Percentiles rank a stretch among this genome's conserved stretches.
These are phyloP conservation scores for Annulohypoxylon maeteangense DNA, from an alignment of 495 filamentous ascomycete genomes.

Conservation along the genomic window DNA sequence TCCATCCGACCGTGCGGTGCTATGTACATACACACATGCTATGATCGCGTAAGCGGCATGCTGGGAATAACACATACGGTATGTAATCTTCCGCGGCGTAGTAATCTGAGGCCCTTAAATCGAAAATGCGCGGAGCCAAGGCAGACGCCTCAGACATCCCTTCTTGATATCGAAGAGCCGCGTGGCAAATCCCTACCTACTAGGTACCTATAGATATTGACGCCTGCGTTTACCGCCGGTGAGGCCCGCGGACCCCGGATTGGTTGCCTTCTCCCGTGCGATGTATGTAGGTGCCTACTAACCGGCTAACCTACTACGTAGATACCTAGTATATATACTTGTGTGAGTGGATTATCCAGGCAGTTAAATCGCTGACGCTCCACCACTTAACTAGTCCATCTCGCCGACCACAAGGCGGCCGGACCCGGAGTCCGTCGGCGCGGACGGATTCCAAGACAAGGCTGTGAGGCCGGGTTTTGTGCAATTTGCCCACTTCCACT, in stretches of 20 bases:
- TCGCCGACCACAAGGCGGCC: background rate
- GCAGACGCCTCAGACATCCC: background rate
- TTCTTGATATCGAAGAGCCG: background rate
- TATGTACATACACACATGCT: background rate
- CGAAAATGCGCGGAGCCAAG: background rate
- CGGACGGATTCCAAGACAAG: constrained; percentile 12
- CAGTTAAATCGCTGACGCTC: background rate
- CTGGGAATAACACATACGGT: background rate
- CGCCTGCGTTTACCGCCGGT: constrained; percentile 33
- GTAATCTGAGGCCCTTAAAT: background rate
- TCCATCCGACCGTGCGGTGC: background rate
- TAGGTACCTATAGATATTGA: background rate
- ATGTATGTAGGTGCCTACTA: background rate
- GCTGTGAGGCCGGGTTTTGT: constrained; percentile 10
- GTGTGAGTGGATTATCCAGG: background rate
- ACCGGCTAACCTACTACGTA: background rate
- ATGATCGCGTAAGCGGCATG: constrained; percentile 15
- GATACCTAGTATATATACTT: background rate
- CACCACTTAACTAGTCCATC: background rate
- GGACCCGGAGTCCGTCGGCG: constrained; percentile 15
- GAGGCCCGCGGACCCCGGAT: constrained; percentile 27
- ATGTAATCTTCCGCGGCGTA: background rate
- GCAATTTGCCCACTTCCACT: background rate
- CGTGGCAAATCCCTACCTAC: background rate
- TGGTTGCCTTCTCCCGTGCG: constrained; percentile 22